Evolutionary conservation across 1,139 yeast genomes (phyloP), one percentile per base, ranked within the genome.

Genomic region (Yamadazyma atlantica): DNA sequence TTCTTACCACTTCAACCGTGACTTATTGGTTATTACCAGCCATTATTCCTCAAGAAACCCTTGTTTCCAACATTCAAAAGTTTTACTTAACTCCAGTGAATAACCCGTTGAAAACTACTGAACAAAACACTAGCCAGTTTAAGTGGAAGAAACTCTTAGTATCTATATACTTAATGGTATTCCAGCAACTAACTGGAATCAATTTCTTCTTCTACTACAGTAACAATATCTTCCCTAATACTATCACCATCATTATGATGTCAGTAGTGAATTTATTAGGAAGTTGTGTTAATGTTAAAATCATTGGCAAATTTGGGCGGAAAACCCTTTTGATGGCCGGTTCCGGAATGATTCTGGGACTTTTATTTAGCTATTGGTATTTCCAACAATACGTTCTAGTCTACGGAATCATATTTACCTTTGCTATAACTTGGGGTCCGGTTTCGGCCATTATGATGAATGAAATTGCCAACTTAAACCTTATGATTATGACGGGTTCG

Each of bases 381-480:
- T 12, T 36, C 22, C 9, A 36, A 27, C 42, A 31, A 41, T 56
- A 36, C 40, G 8, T 58, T 3, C 10, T 40, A 1, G 33, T 48
- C 13, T 48, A 38, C 23, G 11, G 39, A 1, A 25, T 58, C 25
- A 48, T 64, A 17, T 42, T 61, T 10, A 39, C 44, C 4, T 64
- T 64, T 43, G 53, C 69, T 5, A 36, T 51, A 7, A 54, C 61
- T 29, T 64, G 69, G 70, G 69, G 70, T 3, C 67, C 69, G 1
- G 48, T 62, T 17, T 44, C 58, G n/a, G 60, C 61, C 0, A 52
- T 64, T 7, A 14, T 63, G 14, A 50, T 53, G 37, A 58, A 53
- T 36, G 50, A 51, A 15, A 36, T 61, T 10, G 52, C 61, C 15
- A 51, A 52, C 17, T 51, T 56, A 27, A 52, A 56, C 36, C 42